phyloP scores from a whole-genome alignment of 768 basidiomycete genomes.

The Boletus tylopilopsis region DNA sequence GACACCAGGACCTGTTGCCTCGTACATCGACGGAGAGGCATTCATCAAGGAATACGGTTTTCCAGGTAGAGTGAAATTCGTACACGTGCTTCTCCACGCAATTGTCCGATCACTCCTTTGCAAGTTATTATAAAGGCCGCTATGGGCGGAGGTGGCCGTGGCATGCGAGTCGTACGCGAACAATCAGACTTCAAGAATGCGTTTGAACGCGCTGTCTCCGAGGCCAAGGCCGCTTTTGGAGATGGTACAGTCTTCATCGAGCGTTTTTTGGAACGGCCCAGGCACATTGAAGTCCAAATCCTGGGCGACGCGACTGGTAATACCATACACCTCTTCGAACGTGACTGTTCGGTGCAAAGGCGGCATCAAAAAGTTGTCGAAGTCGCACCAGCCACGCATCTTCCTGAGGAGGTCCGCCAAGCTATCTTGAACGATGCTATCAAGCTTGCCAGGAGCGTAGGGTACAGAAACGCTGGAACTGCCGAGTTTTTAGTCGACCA shows the following conservation, averaged over 20 bases:
- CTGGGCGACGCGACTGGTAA: conserved; percentile 91
- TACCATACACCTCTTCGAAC: conserved; percentile 96
- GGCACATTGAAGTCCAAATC: conserved; percentile 97
- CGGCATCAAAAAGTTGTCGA: conserved; percentile 99
- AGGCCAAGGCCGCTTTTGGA: conserved; percentile 96
- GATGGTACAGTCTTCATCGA: conserved; percentile 99
- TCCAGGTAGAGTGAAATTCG: conserved; percentile 54
- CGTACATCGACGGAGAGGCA: conserved; percentile 72
- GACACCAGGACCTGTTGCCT: conserved; percentile 88
- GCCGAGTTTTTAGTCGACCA: conserved; percentile 98
- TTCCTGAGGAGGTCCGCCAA: conserved; percentile 87
- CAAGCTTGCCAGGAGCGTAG: conserved; percentile 89
- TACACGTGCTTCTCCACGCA: neutral
- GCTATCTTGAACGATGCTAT: conserved; percentile 89
- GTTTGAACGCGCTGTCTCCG: conserved; percentile 90
- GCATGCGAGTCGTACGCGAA: conserved; percentile 98
- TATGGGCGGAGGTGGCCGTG: conserved; percentile 97
- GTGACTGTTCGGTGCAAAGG: conserved; percentile 97
- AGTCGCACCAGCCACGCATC: conserved; percentile 93
- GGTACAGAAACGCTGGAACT: conserved; percentile 96
- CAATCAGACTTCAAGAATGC: conserved; percentile 85
- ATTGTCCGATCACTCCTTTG: conserved; percentile 14
- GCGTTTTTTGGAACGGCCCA: conserved; percentile 92
- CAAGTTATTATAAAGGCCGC: conserved; percentile 99
- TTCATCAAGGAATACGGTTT: conserved; percentile 98